Evolutionary conservation across 2,329 filamentous ascomycete genomes (phyloP).

Genomic region (Phyllosticta capitalensis): DNA sequence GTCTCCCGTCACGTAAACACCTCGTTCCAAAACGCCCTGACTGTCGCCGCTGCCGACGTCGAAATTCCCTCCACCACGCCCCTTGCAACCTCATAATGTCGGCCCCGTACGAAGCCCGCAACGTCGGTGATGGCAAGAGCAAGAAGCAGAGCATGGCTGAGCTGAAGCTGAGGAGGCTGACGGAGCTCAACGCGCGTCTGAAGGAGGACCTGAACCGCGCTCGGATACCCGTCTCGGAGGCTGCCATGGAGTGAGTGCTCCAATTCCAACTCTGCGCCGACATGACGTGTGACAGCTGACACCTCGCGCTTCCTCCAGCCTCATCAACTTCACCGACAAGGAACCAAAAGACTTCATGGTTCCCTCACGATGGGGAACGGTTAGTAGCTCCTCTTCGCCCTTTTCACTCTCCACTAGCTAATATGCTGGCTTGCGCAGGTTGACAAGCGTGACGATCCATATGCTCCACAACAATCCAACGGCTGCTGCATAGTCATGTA

Average conservation of each 20-base stretch:
- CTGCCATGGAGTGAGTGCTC: conserved; percentile 48
- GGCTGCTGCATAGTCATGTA: conserved; percentile 97
- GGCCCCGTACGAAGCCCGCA: conserved; percentile 55
- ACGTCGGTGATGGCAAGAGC: conserved; percentile 61
- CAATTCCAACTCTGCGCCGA: conserved; percentile 6
- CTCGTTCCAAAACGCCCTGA: conserved; percentile 3
- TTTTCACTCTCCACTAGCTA: background rate
- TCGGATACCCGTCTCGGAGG: conserved; percentile 90
- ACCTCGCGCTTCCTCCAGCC: conserved; percentile 46
- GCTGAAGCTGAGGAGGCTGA: conserved; percentile 89
- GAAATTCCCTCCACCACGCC: background rate
- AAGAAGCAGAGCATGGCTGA: conserved; percentile 99
- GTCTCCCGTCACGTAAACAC: conserved; percentile 3
- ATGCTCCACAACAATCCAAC: conserved; percentile 85
- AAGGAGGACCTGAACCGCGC: conserved; percentile 94
- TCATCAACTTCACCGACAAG: conserved; percentile 96
- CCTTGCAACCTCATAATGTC: conserved; percentile 39
- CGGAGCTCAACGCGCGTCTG: conserved; percentile 90
- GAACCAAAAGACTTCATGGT: conserved; percentile 97
- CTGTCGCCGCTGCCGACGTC: background rate
- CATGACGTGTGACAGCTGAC: background rate
- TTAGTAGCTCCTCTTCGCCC: conserved; percentile 29
- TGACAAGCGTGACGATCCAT: conserved; percentile 94
- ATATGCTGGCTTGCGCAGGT: conserved; percentile 44
- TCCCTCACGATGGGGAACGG: conserved; percentile 85